A percentile compares a stretch with the other conserved stretches of the same genome.
Conservation (phyloP, 208 protist species). For the Trypanosoma lewisi region DNA sequence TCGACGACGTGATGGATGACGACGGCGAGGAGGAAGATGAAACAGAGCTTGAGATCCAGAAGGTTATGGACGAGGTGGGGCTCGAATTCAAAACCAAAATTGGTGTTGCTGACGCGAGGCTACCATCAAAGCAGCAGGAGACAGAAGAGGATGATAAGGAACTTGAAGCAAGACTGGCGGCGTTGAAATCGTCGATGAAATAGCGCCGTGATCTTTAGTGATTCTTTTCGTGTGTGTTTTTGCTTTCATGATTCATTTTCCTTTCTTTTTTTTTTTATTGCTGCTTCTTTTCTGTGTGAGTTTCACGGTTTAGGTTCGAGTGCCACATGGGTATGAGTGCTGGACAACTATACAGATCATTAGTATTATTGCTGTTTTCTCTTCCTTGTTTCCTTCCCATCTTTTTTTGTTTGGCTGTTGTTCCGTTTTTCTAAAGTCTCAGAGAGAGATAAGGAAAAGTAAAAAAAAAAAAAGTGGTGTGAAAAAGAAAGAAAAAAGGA, state of each 20-base stretch:
- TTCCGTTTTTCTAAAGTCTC: not conserved
- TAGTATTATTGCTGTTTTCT: too few relatives aligned
- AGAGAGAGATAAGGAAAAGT: not conserved
- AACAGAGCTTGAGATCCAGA: conserved; percentile 87
- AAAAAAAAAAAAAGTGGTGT: not conserved
- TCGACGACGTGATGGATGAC: conserved; percentile 91
- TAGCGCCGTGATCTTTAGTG: conserved; percentile 17
- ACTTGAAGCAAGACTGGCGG: conserved; percentile 79
- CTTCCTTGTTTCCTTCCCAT: too few relatives aligned
- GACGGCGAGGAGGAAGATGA: conserved; percentile 91
- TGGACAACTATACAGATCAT: too few relatives aligned
- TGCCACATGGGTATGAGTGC: too few relatives aligned
- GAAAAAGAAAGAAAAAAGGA: not conserved
- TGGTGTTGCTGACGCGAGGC: conserved; percentile 41
- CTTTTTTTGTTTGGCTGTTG: not conserved
- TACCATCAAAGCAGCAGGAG: conserved; percentile 45
- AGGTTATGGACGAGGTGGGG: conserved; percentile 91
- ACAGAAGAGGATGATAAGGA: conserved; percentile 66
- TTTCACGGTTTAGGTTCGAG: too few relatives aligned
- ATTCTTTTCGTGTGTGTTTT: conserved; percentile 9
- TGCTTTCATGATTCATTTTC: not conserved
- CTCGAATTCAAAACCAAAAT: conserved; percentile 87
- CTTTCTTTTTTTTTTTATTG: conserved; percentile 4
- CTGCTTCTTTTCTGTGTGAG: not conserved
- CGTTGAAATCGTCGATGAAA: conserved; percentile 76